These are phyloP conservation scores for Hyphopichia burtonii DNA, from an alignment of 1,139 yeast genomes.

Conservation along the genomic window DNA sequence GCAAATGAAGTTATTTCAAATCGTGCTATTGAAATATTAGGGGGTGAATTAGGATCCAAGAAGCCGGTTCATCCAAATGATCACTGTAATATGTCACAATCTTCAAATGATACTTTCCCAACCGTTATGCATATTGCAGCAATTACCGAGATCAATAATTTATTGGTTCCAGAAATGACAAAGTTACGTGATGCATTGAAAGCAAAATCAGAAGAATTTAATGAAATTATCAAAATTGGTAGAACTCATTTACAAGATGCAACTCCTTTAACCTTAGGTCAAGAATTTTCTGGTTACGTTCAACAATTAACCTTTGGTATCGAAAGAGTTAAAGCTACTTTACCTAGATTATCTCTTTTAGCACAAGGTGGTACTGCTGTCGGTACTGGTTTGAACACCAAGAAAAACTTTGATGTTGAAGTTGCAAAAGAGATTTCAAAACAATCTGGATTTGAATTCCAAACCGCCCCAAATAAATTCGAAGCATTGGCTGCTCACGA, in stretches of 20 bases:
- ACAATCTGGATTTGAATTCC: constrained; percentile 83
- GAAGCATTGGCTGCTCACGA: constrained; percentile 99
- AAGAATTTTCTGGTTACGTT: constrained; percentile 95
- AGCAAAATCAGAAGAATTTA: constrained; percentile 77
- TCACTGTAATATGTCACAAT: constrained; percentile 97
- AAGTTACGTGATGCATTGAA: constrained; percentile 75
- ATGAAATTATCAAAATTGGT: constrained; percentile 91
- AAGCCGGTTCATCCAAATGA: constrained; percentile 96
- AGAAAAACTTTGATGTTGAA: constrained; percentile 79
- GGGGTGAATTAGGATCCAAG: constrained; percentile 90
- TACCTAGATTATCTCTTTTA: constrained; percentile 73
- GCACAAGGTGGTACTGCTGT: constrained; percentile 99
- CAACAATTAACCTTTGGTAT: constrained; percentile 92
- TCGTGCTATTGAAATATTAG: constrained; percentile 93
- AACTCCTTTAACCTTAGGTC: constrained; percentile 95
- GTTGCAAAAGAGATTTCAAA: constrained; percentile 77
- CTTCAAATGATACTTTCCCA: constrained; percentile 98
- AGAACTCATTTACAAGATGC: constrained; percentile 99
- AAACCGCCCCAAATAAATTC: constrained; percentile 97
- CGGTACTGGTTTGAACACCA: constrained; percentile 97
- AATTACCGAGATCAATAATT: constrained; percentile 76
- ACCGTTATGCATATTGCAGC: constrained; percentile 99
- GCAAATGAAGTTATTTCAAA: constrained; percentile 98
- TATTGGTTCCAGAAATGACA: constrained; percentile 76
- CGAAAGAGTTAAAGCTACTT: constrained; percentile 72